phyloP scores from a whole-genome alignment of 768 basidiomycete genomes.

The Amanita jacksonii region DNA sequence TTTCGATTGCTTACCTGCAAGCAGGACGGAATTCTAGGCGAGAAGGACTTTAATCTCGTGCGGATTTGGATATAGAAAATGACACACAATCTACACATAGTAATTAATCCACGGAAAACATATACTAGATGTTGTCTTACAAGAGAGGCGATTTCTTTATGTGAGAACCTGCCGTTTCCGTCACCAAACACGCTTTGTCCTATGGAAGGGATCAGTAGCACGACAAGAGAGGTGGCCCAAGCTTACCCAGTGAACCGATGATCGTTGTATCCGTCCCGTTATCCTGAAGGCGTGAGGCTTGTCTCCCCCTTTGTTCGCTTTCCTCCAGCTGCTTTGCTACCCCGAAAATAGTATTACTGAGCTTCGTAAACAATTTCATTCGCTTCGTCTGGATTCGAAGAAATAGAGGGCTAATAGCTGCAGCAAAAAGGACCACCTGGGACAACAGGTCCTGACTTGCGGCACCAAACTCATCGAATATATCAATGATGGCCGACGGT shows the following conservation, averaged over 20 bases:
- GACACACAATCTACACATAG: conserved; percentile 9
- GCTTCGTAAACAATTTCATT: conserved; percentile 18
- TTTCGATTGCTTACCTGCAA: conserved; percentile 24
- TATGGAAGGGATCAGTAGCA: conserved; percentile 9
- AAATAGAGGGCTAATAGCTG: conserved; percentile 26
- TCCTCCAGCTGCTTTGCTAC: conserved; percentile 32
- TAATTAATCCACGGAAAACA: background rate
- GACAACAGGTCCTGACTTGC: too few relatives aligned
- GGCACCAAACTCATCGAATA: conserved; percentile 31
- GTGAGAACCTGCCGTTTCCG: conserved; percentile 23
- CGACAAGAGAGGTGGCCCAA: background rate
- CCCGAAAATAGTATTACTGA: conserved; percentile 24
- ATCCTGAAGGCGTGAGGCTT: too few relatives aligned
- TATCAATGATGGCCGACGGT: conserved; percentile 27
- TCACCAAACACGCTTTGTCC: conserved; percentile 25
- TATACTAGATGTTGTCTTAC: too few relatives aligned
- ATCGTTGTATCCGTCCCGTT: conserved; percentile 33
- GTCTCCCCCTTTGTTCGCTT: conserved; percentile 24
- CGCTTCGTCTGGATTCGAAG: conserved; percentile 26
- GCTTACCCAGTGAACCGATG: conserved; percentile 26
- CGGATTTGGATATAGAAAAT: too few relatives aligned
- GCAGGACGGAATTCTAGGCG: conserved; percentile 25
- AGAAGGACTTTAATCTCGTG: too few relatives aligned
- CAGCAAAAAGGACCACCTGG: conserved; percentile 9
- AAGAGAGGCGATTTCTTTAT: conserved; percentile 28